A percentile compares a stretch with the other conserved stretches of the same genome.
phyloP scores from a whole-genome alignment of 129 eudicot species.

The Flaveria bidentis region DNA sequence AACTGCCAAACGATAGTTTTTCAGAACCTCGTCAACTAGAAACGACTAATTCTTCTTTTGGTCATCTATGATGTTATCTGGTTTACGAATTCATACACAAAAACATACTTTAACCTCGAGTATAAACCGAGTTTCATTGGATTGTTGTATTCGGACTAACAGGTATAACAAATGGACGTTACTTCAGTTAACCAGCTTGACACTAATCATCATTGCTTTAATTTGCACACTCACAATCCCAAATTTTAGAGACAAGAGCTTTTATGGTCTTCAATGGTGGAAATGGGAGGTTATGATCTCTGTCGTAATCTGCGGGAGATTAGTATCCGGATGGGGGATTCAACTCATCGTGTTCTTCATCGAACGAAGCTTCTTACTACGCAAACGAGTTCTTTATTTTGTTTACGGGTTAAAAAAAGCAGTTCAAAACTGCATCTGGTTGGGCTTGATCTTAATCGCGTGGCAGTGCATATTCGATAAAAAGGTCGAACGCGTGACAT shows the following conservation, averaged over 20 bases:
- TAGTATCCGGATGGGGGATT: constrained; percentile 74
- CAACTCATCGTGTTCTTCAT: constrained; percentile 51
- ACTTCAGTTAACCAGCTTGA: constrained; percentile 52
- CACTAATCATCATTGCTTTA: constrained; percentile 44
- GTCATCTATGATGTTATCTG: no score
- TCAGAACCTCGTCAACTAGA: no score
- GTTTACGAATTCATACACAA: no score
- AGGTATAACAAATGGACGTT: constrained; percentile 44
- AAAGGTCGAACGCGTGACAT: constrained; percentile 36
- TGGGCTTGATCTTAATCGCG: constrained; percentile 40
- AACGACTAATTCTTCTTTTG: no score
- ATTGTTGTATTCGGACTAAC: no score
- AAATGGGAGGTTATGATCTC: constrained; percentile 69
- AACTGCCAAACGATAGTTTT: no score
- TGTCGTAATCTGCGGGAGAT: constrained; percentile 65
- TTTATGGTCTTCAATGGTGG: constrained; percentile 54
- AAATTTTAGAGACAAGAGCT: constrained; percentile 17
- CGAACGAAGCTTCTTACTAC: constrained; percentile 56
- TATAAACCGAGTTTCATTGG: no score
- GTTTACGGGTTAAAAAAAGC: constrained; percentile 50
- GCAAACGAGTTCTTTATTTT: constrained; percentile 71
- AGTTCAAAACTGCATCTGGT: constrained; percentile 54
- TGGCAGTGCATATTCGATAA: constrained; percentile 45
- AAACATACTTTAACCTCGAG: no score
- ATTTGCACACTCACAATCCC: constrained; percentile 51